These are phyloP conservation scores for Mycena pura DNA, from an alignment of 768 basidiomycete genomes.

Conservation along the genomic window DNA sequence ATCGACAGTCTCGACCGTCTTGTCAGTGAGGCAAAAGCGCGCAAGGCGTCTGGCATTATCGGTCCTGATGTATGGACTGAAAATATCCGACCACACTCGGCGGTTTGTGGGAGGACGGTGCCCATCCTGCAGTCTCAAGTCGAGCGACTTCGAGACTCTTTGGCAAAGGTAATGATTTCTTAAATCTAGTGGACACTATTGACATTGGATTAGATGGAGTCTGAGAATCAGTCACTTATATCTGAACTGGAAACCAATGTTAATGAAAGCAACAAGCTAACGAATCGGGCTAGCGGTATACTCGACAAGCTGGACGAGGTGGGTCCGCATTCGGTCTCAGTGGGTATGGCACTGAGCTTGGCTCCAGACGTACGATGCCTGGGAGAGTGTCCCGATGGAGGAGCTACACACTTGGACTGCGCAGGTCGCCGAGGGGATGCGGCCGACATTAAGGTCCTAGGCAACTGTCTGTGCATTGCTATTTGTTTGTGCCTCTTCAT, in stretches of 20 bases:
- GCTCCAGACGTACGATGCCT: slow-evolving; percentile 53
- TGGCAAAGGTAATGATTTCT: slow-evolving; percentile 43
- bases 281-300: slow-evolving; percentile 51
- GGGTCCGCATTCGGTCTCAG: too few relatives aligned
- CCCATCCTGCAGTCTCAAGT: slow-evolving; percentile 60
- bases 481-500: not conserved
- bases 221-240: slow-evolving; percentile 48
- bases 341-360: too few relatives aligned
- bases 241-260: slow-evolving; percentile 56
- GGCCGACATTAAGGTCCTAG: slow-evolving; percentile 31
- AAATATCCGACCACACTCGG: slow-evolving; percentile 65
- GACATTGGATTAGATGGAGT: slow-evolving; percentile 56
- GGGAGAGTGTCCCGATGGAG: slow-evolving; percentile 65
- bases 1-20: slow-evolving; percentile 75
- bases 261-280: slow-evolving; percentile 50
- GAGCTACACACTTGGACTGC: slow-evolving; percentile 67
- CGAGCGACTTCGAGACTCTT: slow-evolving; percentile 43
- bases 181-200: not conserved
- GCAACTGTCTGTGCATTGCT: not conserved
- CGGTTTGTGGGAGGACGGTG: slow-evolving; percentile 67
- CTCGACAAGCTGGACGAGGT: slow-evolving; percentile 65
- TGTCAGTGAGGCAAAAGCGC: slow-evolving; percentile 69
- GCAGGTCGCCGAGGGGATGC: slow-evolving; percentile 50
- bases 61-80: slow-evolving; percentile 70
- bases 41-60: slow-evolving; percentile 54